Evolutionary conservation across 2,329 filamentous ascomycete genomes (phyloP), one percentile per base, ranked within the genome.

Genomic region (Stagonosporopsis chrysanthemi): DNA sequence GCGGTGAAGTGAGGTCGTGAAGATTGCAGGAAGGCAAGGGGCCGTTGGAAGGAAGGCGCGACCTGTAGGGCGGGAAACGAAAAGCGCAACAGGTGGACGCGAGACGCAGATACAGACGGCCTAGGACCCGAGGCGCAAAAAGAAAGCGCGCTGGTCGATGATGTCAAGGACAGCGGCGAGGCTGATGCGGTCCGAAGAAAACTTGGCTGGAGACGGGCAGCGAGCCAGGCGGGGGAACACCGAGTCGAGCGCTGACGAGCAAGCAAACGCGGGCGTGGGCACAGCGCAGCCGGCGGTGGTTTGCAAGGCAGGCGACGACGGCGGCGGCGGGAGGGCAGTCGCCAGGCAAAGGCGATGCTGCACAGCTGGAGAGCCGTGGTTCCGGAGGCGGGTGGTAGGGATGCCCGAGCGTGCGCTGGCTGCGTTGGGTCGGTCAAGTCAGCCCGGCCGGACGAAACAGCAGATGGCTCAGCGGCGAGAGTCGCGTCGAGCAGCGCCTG

Each of bases 401-500:
- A 36, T 55, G 56, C 50, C 59, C 62, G 62, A 58, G 57, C 54
- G 61, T 58, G 52, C 55, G 56, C 54, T 57, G 42, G 54, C 54
- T 57, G 54, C 43, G 44, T 19, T 40, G 29, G 41, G 54, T 48
- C 43, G 42, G 48, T 52, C 53, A 45, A 53, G 48, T 59, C 58
- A 64, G 63, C 52, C 59, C 61, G 54, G 63, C 61, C 50, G 44
- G 59, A 58, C 62, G 64, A 65, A 56, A 62, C 59, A 60, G 59
- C 46, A 57, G 38, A 60, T 58, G 60, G 62, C 60, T 63, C 62
- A 63, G 58, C 56, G 50, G 56, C 57, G 50, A 57, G 46, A 54
- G 62, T 61, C 56, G 62, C 60, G 58, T 60, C 62, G 61, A 64
- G 61, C 60, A 60, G 55, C 58, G 60, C 57, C 65, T 63, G 63